A percentile compares a stretch with the other conserved stretches of the same genome.
These are phyloP conservation scores for Favolaschia claudopus DNA, from an alignment of 768 basidiomycete genomes.

Conservation along the genomic window DNA sequence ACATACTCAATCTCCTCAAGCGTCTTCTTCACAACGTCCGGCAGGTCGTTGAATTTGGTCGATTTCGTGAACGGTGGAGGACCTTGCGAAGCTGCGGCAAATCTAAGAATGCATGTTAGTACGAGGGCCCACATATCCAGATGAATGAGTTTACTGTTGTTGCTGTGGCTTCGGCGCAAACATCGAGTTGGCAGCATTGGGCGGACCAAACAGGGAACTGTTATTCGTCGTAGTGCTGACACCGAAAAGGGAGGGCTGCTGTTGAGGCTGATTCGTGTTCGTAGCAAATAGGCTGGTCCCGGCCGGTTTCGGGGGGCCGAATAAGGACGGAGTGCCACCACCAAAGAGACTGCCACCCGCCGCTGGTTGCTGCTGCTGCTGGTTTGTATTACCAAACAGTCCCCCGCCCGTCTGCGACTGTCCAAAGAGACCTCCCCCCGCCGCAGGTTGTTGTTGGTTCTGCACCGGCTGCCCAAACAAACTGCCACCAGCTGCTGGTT, in stretches of 20 bases:
- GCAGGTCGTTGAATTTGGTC: slow-evolving; percentile 86
- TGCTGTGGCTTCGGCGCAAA: slow-evolving; percentile 45
- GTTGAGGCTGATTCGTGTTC: slow-evolving; percentile 30
- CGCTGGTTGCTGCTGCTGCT: slow-evolving; percentile 16
- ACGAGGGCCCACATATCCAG: slow-evolving; percentile 17
- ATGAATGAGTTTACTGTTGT: slow-evolving; percentile 21
- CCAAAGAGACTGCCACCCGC: slow-evolving; percentile 14
- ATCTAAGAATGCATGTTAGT: background rate
- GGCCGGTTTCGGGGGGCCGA: slow-evolving; percentile 23
- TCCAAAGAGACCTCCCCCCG: slow-evolving; percentile 39
- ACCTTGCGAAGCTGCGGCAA: slow-evolving; percentile 15
- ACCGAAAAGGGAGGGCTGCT: slow-evolving; percentile 22
- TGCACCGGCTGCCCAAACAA: slow-evolving; percentile 30
- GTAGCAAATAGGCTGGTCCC: slow-evolving; percentile 23
- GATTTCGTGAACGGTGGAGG: slow-evolving; percentile 56
- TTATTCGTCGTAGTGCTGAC: too few relatives aligned
- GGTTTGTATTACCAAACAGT: slow-evolving; percentile 42
- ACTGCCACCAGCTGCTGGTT: slow-evolving; percentile 27
- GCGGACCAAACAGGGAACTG: slow-evolving; percentile 30
- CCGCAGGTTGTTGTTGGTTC: slow-evolving; percentile 26
- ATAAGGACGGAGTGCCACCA: background rate
- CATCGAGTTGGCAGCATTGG: slow-evolving; percentile 22
- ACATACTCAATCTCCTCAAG: slow-evolving; percentile 79
- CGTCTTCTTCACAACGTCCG: slow-evolving; percentile 68
- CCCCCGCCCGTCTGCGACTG: slow-evolving; percentile 25